phyloP scores from a whole-genome alignment of 202 grass and related monocot species.

The Eragrostis tef region DNA sequence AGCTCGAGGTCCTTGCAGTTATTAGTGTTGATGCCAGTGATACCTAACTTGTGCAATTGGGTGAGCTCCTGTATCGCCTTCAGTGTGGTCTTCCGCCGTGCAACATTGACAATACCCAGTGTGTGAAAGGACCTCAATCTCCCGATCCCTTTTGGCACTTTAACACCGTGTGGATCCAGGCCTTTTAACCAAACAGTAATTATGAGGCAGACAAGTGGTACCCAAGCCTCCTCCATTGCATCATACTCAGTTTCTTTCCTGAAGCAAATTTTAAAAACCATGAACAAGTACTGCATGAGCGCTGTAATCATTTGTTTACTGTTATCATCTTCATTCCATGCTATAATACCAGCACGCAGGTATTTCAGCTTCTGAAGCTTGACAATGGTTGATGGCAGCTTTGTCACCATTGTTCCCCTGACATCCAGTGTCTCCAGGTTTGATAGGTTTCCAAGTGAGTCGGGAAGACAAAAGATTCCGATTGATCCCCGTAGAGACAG shows the following conservation, averaged over 20 bases:
- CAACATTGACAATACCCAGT: background rate
- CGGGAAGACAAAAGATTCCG: too few relatives aligned
- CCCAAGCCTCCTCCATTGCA: too few relatives aligned
- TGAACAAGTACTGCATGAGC: too few relatives aligned
- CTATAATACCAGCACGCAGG: background rate
- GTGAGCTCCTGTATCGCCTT: background rate
- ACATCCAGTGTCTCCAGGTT: conserved; percentile 40
- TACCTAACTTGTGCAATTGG: conserved; percentile 12
- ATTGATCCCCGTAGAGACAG: too few relatives aligned
- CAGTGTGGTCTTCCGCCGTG: background rate
- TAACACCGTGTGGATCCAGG: background rate
- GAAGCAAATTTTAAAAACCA: too few relatives aligned
- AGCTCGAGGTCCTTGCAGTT: background rate
- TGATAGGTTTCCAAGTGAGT: conserved; percentile 12
- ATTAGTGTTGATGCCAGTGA: background rate
- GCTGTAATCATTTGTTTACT: too few relatives aligned
- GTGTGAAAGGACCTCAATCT: background rate
- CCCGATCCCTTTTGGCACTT: background rate
- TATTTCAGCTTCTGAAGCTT: conserved; percentile 48
- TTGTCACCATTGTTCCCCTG: background rate
- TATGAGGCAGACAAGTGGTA: too few relatives aligned
- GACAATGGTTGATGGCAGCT: conserved; percentile 26
- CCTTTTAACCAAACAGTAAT: too few relatives aligned
- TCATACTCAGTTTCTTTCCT: too few relatives aligned
- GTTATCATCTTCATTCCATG: background rate